These are phyloP conservation scores for Acer saccharum DNA, from an alignment of 345 rosid species.

Conservation along the genomic window DNA sequence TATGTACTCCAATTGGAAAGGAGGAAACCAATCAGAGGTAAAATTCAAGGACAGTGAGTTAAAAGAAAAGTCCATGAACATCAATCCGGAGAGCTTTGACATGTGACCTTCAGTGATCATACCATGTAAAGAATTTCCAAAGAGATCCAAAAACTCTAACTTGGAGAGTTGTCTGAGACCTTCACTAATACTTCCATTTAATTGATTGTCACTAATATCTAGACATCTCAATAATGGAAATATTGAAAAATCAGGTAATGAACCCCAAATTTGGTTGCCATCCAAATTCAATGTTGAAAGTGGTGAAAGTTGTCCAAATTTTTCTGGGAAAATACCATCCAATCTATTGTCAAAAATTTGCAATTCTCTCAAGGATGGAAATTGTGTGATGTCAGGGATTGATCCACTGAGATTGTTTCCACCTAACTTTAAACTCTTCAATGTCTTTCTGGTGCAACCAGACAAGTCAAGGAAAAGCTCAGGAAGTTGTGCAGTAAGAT, in stretches of 20 bases:
- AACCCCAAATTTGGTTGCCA: not conserved
- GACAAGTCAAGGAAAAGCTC: slow-evolving; percentile 4
- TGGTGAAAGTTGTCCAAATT: not conserved
- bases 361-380: slow-evolving; percentile 17
- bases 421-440: slow-evolving; percentile 18
- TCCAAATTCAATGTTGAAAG: not conserved
- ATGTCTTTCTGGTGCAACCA: slow-evolving; percentile 15
- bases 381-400: slow-evolving; percentile 4
- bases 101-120: slow-evolving; percentile 11
- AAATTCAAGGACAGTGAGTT: slow-evolving; percentile 19
- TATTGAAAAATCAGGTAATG: not conserved
- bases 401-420: slow-evolving; percentile 25
- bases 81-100: slow-evolving; percentile 18
- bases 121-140: slow-evolving; percentile 29
- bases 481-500: slow-evolving; percentile 1
- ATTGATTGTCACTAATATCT: not conserved
- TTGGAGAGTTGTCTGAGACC: slow-evolving; percentile 7
- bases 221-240: not conserved
- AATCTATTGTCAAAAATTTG: slow-evolving; percentile 7
- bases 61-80: slow-evolving; percentile 8
- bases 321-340: slow-evolving; percentile 16
- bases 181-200: slow-evolving; percentile 12
- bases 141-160: slow-evolving; percentile 11
- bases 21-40: slow-evolving; percentile 28
- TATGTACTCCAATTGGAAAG: slow-evolving; percentile 20